Conservation (phyloP, 805 yeast genomes). For the Ogataea nitratoaversa region DNA sequence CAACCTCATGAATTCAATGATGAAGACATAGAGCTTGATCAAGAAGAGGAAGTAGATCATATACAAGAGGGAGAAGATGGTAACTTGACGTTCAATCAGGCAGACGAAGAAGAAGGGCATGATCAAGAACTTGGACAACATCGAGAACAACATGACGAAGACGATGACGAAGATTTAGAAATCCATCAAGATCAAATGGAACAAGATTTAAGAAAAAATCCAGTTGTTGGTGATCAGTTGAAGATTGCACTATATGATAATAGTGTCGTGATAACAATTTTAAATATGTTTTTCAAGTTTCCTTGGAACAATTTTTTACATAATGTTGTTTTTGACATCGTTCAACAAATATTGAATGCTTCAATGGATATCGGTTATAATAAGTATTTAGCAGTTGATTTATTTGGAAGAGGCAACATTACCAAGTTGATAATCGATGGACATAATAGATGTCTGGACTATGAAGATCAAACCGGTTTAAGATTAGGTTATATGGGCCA, state of each 20-base stretch:
- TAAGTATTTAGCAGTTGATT: slow-evolving; percentile 66
- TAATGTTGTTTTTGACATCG: slow-evolving; percentile 93
- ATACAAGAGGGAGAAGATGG: too few relatives aligned
- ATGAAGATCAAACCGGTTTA: slow-evolving; percentile 55
- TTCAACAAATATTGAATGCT: slow-evolving; percentile 92
- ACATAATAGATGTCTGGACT: slow-evolving; percentile 52
- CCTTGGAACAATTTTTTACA: slow-evolving; percentile 98
- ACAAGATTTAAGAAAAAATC: slow-evolving; percentile 43
- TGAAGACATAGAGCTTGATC: slow-evolving; percentile 30
- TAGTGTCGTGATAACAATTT: slow-evolving; percentile 60
- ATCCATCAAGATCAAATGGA: slow-evolving; percentile 24
- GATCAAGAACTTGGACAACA: slow-evolving; percentile 15
- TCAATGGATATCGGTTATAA: slow-evolving; percentile 77
- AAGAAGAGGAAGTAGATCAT: slow-evolving; percentile 17
- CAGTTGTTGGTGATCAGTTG: slow-evolving; percentile 76
- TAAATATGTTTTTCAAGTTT: slow-evolving; percentile 64
- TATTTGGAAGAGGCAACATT: slow-evolving; percentile 61
- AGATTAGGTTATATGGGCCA: slow-evolving; percentile 98
- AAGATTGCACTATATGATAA: slow-evolving; percentile 80
- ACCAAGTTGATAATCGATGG: slow-evolving; percentile 57
- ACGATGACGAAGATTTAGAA: slow-evolving; percentile 26
- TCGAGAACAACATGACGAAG: slow-evolving; percentile 29
- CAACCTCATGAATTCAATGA: slow-evolving; percentile 14
- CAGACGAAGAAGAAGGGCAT: slow-evolving; percentile 33
- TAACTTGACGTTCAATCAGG: slow-evolving; percentile 19